phyloP scores from a whole-genome alignment of 345 rosid genomes.

The Conringia planisiliqua region DNA sequence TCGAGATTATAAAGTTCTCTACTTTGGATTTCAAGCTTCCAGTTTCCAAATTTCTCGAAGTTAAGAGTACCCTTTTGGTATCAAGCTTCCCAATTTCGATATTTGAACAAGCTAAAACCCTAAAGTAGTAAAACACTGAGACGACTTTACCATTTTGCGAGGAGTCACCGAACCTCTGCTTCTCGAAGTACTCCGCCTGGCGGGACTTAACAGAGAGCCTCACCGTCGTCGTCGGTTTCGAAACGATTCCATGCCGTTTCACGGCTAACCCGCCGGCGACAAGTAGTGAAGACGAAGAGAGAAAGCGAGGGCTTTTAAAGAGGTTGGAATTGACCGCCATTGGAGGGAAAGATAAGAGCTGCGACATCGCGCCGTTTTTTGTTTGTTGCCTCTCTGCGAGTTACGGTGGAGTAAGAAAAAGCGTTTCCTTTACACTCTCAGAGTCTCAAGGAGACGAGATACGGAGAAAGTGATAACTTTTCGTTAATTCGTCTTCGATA shows the following conservation, averaged over 20 bases:
- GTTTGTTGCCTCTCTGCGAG: neutral
- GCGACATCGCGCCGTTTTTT: slow-evolving; percentile 18
- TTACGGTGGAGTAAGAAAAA: slow-evolving; percentile 8
- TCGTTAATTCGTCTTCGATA: neutral
- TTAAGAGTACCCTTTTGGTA: neutral
- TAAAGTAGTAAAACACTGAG: neutral
- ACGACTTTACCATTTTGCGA: slow-evolving; percentile 32
- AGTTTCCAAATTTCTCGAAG: neutral
- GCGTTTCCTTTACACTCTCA: neutral
- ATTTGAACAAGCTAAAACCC: slow-evolving; percentile 11
- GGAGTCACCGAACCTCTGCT: slow-evolving; percentile 39
- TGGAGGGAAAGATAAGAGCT: slow-evolving; percentile 30
- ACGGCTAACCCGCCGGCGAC: slow-evolving; percentile 6
- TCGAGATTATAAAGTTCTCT: neutral
- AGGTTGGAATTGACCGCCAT: slow-evolving; percentile 25
- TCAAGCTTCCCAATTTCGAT: slow-evolving; percentile 2
- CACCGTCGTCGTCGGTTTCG: slow-evolving; percentile 26
- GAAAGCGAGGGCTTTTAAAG: slow-evolving; percentile 31
- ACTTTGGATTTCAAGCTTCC: neutral
- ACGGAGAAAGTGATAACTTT: neutral
- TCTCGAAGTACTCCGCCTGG: slow-evolving; percentile 57
- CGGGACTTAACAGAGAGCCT: slow-evolving; percentile 50
- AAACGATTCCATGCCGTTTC: slow-evolving; percentile 31
- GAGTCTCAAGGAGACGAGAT: neutral
- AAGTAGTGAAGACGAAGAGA: slow-evolving; percentile 21